Base-by-base conservation (phyloP, 768 basidiomycete genomes). In the Mycena metata region DNA sequence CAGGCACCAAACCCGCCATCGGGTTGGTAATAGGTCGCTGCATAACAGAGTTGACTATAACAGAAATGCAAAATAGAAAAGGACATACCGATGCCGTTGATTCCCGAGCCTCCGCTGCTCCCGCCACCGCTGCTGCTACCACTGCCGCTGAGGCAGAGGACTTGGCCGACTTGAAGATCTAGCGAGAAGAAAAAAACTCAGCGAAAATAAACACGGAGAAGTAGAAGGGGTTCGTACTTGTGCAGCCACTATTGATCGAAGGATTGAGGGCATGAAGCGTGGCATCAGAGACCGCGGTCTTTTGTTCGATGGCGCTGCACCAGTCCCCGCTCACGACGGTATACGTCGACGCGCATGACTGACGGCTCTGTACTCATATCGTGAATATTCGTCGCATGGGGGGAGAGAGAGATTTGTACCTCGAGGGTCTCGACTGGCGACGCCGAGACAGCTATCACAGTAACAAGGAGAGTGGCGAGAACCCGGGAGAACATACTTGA, bases 1-100 rank as follows among this genome's bases (percentile, higher is more conserved):
- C 67, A 68, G 8, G 67, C 51, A 41, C 66, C 67, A 15, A 9
- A 33, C 3, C 59, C 66, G 41, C 66, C 66, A 41, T 60, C 33
- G 51, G 66, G 66, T 30, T 61, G 51, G 46, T 67, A 67, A 35
- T 61, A 67, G 23, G 66, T 67, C n/a, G 66, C 66, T 56, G 42
- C 30, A 60, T 30, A 30, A 30, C 30, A 30, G 30, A 6, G 3
- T 3, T 30, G 30, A 30, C 30, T 30, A 30, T 30, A 30, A 3
- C 30, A 30, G 30, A 30, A 30, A 30, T 30, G 30, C 3, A 30
- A 30, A 30, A 6, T 6, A 30, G 30, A 30, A 30, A 30, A 30
- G 30, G 6, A 30, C 30, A 30, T 30, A 30, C 30, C 30, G 30
- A 30, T 30, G 30, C 30, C 30, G 6, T 30, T 30, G 30, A 30